Percentiles rank a stretch among this genome's conserved stretches.
phyloP scores from a whole-genome alignment of 495 filamentous ascomycete species.

The Penicillium simplicissimum region DNA sequence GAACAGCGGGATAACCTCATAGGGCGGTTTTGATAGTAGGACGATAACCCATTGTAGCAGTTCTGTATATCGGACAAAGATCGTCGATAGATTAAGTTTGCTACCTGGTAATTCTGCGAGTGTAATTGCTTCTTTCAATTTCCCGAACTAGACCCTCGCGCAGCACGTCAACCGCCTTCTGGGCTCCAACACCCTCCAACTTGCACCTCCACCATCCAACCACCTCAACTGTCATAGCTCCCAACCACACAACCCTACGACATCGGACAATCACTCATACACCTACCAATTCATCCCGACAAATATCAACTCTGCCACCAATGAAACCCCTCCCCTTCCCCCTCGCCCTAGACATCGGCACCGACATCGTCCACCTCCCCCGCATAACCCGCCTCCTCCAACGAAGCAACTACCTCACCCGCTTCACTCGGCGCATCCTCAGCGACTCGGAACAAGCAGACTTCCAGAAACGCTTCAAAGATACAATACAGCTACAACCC shows the following conservation, averaged over 20 bases:
- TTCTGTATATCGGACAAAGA: not conserved
- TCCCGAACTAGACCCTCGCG: not conserved
- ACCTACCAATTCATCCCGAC: too few relatives aligned
- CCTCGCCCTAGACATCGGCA: constrained; percentile 47
- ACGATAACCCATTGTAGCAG: not conserved
- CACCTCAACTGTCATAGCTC: not conserved
- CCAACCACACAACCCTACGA: not conserved
- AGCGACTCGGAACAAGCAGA: constrained; percentile 43
- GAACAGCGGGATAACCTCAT: not conserved
- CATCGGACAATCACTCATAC: not conserved
- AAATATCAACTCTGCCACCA: not conserved
- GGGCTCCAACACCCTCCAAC: not conserved
- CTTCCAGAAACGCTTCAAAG: constrained; percentile 41
- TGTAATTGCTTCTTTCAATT: not conserved
- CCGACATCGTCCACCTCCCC: constrained; percentile 57
- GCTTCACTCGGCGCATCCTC: constrained; percentile 56
- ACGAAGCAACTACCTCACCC: constrained; percentile 42
- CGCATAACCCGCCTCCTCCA: constrained; percentile 49
- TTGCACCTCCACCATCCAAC: not conserved
- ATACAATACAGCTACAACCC: too few relatives aligned
- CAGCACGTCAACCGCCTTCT: not conserved
- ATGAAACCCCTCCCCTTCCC: constrained; percentile 44
- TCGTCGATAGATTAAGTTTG: not conserved
- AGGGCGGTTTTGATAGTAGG: not conserved
- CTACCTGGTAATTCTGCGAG: too few relatives aligned